These are phyloP conservation scores for Aureobasidium namibiae DNA, from an alignment of 2,329 filamentous ascomycete species.

Conservation along the genomic window DNA sequence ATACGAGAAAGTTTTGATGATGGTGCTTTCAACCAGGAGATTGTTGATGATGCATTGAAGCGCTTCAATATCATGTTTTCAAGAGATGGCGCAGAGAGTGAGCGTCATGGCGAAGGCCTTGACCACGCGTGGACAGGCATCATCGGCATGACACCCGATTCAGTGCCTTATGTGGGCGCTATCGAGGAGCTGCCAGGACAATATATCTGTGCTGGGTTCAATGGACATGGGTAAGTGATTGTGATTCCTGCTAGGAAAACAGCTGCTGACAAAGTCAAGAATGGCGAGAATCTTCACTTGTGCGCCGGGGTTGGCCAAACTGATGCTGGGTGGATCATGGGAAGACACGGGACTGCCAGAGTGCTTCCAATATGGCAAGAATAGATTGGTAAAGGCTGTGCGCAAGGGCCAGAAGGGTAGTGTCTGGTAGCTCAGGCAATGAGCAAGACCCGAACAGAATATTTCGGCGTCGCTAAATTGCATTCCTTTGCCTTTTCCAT, in stretches of 20 bases:
- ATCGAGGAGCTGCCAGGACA: constrained; percentile 36
- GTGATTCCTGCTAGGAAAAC: no score
- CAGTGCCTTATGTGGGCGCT: constrained; percentile 39
- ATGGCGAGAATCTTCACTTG: constrained; percentile 41
- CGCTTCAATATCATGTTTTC: constrained; percentile 32
- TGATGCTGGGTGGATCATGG: constrained; percentile 34
- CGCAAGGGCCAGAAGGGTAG: constrained; percentile 11
- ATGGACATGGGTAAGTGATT: constrained; percentile 34
- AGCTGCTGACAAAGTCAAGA: constrained; percentile 9
- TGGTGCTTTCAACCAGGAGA: constrained; percentile 32
- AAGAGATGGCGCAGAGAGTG: constrained; percentile 13
- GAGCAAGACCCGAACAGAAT: no score
- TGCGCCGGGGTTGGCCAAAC: constrained; percentile 36
- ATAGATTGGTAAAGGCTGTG: constrained; percentile 13
- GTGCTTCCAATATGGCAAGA: constrained; percentile 28
- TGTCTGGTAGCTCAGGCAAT: neutral
- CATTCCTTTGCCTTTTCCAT: no score
- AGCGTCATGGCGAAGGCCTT: constrained; percentile 35
- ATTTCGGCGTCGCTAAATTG: no score
- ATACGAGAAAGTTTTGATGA: constrained; percentile 32
- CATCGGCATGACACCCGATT: constrained; percentile 39
- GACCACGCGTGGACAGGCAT: constrained; percentile 42
- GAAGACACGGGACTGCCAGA: constrained; percentile 30
- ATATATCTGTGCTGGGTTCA: constrained; percentile 43
- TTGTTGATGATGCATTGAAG: constrained; percentile 30